These are phyloP conservation scores for Excoecaria cochinchinensis DNA, from an alignment of 345 rosid species.

Conservation along the genomic window DNA sequence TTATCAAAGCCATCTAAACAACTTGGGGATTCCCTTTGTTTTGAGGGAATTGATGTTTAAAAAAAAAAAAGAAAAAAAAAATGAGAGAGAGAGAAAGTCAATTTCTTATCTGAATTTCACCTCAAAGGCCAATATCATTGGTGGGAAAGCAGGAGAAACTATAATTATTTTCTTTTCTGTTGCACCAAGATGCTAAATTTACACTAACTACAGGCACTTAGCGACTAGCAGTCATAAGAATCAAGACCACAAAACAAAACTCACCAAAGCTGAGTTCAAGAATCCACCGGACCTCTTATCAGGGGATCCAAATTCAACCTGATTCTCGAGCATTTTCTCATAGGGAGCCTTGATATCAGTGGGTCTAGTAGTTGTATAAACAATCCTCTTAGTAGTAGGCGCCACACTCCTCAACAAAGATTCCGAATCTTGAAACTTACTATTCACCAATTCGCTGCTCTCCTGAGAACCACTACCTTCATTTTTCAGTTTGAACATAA, in stretches of 20 bases:
- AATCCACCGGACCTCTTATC: constrained; percentile 82
- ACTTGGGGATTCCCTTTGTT: no score
- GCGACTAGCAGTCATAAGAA: neutral
- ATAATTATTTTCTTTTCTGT: no score
- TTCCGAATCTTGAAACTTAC: constrained; percentile 61
- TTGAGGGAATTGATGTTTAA: no score
- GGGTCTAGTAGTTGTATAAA: constrained; percentile 80
- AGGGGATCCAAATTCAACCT: constrained; percentile 87
- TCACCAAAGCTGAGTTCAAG: constrained; percentile 78
- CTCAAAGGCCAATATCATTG: no score
- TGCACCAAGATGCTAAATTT: neutral
- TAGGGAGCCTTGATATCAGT: constrained; percentile 82
- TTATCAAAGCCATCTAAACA: neutral
- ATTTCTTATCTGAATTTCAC: no score
- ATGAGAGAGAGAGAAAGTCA: no score
- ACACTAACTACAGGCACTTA: constrained; percentile 1
- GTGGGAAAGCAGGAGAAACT: no score
- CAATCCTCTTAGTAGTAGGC: constrained; percentile 59
- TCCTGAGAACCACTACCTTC: constrained; percentile 45
- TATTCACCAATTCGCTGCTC: constrained; percentile 30
- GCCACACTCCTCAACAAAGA: constrained; percentile 49
- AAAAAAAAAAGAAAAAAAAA: no score
- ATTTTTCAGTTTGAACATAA: constrained; percentile 74
- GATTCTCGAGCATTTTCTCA: constrained; percentile 90
- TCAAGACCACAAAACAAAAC: constrained; percentile 12